Percentiles rank a stretch among this genome's conserved stretches.
Conservation (phyloP, 1,284 basidiomycete species). For the Nidula niveotomentosa region DNA sequence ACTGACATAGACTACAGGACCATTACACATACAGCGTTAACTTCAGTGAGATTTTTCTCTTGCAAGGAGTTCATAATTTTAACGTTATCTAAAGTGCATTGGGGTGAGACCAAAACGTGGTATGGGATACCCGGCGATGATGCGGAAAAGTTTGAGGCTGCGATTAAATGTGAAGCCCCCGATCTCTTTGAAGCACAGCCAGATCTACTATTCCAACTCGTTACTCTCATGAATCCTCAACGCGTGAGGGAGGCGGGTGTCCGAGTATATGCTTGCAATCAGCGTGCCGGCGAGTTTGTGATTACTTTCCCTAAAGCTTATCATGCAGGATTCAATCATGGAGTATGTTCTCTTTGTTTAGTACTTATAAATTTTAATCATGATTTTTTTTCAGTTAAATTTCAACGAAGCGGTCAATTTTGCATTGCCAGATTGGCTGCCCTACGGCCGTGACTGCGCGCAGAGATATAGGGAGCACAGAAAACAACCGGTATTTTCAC, state of each 20-base stretch:
- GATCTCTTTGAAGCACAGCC: slow-evolving; percentile 99
- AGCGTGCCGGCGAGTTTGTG: slow-evolving; percentile 97
- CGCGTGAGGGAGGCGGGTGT: slow-evolving; percentile 87
- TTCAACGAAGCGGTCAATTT: slow-evolving; percentile 99
- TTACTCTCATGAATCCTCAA: slow-evolving; percentile 97
- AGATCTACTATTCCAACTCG: slow-evolving; percentile 95
- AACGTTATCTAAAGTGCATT: slow-evolving; percentile 74
- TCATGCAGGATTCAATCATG: slow-evolving; percentile 98
- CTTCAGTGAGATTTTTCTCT: slow-evolving; percentile 66
- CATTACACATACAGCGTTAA: slow-evolving; percentile 98
- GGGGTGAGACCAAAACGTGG: slow-evolving; percentile 99
- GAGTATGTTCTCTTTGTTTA: slow-evolving; percentile 52
- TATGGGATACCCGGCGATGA: slow-evolving; percentile 96
- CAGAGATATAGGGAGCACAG: slow-evolving; percentile 86
- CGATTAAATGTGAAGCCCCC: slow-evolving; percentile 93
- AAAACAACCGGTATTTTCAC: slow-evolving; percentile 97
- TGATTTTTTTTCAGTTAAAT: slow-evolving; percentile 66
- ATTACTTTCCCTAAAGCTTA: slow-evolving; percentile 98
- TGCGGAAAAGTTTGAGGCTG: slow-evolving; percentile 95
- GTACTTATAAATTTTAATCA: too few relatives aligned
- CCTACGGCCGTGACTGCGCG: slow-evolving; percentile 85
- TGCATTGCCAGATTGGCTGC: slow-evolving; percentile 94
- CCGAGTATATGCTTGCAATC: slow-evolving; percentile 93
- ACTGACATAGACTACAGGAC: slow-evolving; percentile 52
- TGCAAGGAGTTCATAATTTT: slow-evolving; percentile 6